Evolutionary conservation across 1,139 yeast species (phyloP), one percentile per base, ranked within the genome.

Genomic region (Torulaspora pretoriensis): DNA sequence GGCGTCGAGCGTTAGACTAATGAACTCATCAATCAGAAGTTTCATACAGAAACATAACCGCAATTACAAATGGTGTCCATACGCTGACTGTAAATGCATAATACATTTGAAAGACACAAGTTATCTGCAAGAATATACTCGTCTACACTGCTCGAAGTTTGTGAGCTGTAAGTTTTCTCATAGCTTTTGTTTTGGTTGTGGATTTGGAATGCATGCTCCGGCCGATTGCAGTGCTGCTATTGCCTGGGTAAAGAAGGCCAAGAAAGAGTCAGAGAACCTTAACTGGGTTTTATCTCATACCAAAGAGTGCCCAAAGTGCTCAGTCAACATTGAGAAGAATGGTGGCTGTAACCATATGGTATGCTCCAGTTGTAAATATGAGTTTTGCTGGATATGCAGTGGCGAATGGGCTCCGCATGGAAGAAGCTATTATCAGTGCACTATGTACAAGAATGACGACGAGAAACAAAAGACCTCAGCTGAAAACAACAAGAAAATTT

Each of bases 341-440:
- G 97, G 97, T 25, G 97, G 97, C 0, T 92, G 97, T 67, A 90
- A 92, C 67, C 98, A 92, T 67, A 90, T 92, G 96, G 76, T 81
- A 0, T 92, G 99, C 64, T 71, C 77, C 4, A 83, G 81, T 50
- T 92, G 99, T 64, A 63, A 65, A 9, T 68, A 78, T 61, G 87
- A 90, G 59, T 92, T 89, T 63, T 92, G 99, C 63, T 92, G 99
- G 99, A 81, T 89, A 40, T 92, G 99, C 64, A 65, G 79, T 55
- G 83, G 82, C 6, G 74, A 71, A 27, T 94, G 98, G 98, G 59
- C 62, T 1, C 68, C 68, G n/a, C 98, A 92, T 66, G 81, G 80
- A 0, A 71, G 73, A 29, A 69, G 74, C 40, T 81, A 69, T 65
- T 89, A 80, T 65, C 77, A 80, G 47, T 92, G 97, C 62, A 53